Evolutionary conservation across 208 protist genomes (phyloP).

Genomic region (Trypanosoma avium): DNA sequence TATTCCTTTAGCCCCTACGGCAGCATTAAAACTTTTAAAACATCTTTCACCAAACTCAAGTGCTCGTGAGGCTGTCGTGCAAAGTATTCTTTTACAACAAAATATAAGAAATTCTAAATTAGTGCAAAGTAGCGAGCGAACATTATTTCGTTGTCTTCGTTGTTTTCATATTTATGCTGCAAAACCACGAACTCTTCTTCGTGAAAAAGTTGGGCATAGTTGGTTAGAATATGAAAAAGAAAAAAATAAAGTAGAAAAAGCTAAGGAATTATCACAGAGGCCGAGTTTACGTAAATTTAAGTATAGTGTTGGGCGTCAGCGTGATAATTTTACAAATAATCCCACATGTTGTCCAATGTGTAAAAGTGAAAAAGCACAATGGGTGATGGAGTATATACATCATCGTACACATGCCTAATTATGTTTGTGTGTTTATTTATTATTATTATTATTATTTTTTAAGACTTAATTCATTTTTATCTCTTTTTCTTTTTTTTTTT

Average conservation of each 20-base stretch:
- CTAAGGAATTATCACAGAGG: slow-evolving; percentile 21
- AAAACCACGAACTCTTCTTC: slow-evolving; percentile 60
- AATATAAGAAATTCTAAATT: slow-evolving; percentile 51
- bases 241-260: slow-evolving; percentile 26
- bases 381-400: slow-evolving; percentile 87
- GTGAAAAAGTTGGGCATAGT: slow-evolving; percentile 61
- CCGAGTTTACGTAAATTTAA: slow-evolving; percentile 42
- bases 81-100: slow-evolving; percentile 66
- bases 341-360: slow-evolving; percentile 64
- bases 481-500: slow-evolving; percentile 1
- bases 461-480: neutral
- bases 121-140: slow-evolving; percentile 54
- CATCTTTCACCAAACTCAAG: slow-evolving; percentile 31
- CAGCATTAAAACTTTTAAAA: slow-evolving; percentile 51
- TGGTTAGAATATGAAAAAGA: slow-evolving; percentile 56
- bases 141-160: slow-evolving; percentile 68
- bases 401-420: slow-evolving; percentile 57
- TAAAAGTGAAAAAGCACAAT: slow-evolving; percentile 65
- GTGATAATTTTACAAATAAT: slow-evolving; percentile 20
- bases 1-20: slow-evolving; percentile 59
- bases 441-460: neutral
- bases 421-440: no score
- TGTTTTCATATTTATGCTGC: slow-evolving; percentile 86
- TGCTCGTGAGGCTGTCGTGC: slow-evolving; percentile 37
- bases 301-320: slow-evolving; percentile 47